phyloP scores from a whole-genome alignment of 805 yeast species.

The Yamadazyma laniorum region DNA sequence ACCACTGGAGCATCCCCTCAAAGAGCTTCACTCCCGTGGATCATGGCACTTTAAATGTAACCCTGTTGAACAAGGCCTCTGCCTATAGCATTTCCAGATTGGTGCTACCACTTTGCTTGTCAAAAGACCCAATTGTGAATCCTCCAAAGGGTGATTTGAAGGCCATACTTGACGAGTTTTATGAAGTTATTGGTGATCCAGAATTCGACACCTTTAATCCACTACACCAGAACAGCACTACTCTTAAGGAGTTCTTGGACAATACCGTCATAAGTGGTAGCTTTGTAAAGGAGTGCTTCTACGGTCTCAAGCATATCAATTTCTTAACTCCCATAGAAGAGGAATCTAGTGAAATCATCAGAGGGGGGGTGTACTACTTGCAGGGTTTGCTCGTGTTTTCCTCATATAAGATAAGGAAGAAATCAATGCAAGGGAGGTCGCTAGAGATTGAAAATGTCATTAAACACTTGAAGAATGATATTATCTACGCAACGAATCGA shows the following conservation, averaged over 20 bases:
- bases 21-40: slow-evolving; percentile 64
- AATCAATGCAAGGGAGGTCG: slow-evolving; percentile 75
- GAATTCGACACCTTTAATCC: slow-evolving; percentile 40
- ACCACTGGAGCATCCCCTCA: slow-evolving; percentile 60
- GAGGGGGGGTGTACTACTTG: slow-evolving; percentile 62
- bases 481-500: slow-evolving; percentile 62
- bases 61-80: slow-evolving; percentile 25
- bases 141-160: slow-evolving; percentile 71
- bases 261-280: slow-evolving; percentile 41
- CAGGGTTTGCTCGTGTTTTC: slow-evolving; percentile 68
- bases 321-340: slow-evolving; percentile 26
- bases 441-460: slow-evolving; percentile 79
- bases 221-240: slow-evolving; percentile 33
- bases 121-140: slow-evolving; percentile 56
- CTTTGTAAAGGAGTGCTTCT: slow-evolving; percentile 48
- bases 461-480: slow-evolving; percentile 61
- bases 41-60: slow-evolving; percentile 47
- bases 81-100: slow-evolving; percentile 44
- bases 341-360: slow-evolving; percentile 25
- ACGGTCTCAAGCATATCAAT: slow-evolving; percentile 43
- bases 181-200: slow-evolving; percentile 71
- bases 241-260: slow-evolving; percentile 48
- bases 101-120: slow-evolving; percentile 54
- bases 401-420: slow-evolving; percentile 67
- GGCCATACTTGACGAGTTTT: slow-evolving; percentile 64